Percentiles rank a stretch among this genome's conserved stretches.
Evolutionary conservation across 1,139 yeast species (phyloP).

Genomic region (Hanseniaspora sp.): DNA sequence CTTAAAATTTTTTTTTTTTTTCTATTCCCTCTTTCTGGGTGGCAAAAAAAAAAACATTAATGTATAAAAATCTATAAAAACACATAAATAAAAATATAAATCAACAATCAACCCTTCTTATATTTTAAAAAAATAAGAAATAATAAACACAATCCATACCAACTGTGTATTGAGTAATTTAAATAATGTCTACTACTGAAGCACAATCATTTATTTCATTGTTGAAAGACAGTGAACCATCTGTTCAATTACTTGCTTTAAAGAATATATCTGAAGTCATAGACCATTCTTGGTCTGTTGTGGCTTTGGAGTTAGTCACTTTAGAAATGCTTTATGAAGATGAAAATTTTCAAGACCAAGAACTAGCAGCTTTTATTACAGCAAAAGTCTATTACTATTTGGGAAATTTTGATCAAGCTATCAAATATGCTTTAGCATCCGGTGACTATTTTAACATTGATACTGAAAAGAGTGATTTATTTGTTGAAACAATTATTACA

Average conservation of each 20-base stretch:
- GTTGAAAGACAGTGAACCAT: constrained; percentile 66
- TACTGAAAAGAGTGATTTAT: constrained; percentile 65
- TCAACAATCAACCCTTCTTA: too few species aligned
- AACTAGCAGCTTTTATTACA: constrained; percentile 81
- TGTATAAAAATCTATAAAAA: too few species aligned
- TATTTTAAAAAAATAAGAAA: too few species aligned
- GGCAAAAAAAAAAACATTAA: not conserved
- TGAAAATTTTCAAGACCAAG: constrained; percentile 57
- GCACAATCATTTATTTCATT: constrained; percentile 89
- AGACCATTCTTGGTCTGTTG: constrained; percentile 94
- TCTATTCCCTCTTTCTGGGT: not conserved
- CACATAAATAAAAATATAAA: too few species aligned
- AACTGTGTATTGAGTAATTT: not conserved
- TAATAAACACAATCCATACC: not conserved
- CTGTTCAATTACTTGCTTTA: constrained; percentile 75
- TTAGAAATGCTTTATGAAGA: constrained; percentile 89
- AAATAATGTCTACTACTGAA: constrained; percentile 49
- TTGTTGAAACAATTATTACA: constrained; percentile 84
- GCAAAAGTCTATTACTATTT: constrained; percentile 91
- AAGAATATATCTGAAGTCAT: constrained; percentile 70
- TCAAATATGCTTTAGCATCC: constrained; percentile 76
- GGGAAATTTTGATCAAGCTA: constrained; percentile 89
- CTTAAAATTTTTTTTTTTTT: not conserved
- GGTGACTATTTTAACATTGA: constrained; percentile 56
- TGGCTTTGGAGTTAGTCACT: constrained; percentile 77